Conservation (phyloP, 495 filamentous ascomycete species). For the Tuber borchii region DNA sequence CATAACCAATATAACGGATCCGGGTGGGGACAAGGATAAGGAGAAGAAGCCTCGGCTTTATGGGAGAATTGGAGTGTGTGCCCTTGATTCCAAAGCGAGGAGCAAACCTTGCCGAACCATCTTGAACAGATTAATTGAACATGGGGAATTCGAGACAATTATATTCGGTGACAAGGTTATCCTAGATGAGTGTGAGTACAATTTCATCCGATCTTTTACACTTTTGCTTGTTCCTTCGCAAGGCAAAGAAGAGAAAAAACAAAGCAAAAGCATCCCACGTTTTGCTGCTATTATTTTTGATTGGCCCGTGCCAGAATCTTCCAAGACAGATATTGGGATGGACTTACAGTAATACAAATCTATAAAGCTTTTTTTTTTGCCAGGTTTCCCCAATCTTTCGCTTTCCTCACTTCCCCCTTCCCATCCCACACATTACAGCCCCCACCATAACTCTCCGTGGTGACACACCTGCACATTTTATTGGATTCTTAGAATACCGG, state of each 20-base stretch:
- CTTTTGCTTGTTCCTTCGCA: not conserved
- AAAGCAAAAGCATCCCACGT: not conserved
- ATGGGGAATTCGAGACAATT: constrained; percentile 88
- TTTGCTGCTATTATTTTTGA: not conserved
- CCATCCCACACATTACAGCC: not conserved
- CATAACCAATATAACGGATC: constrained; percentile 39
- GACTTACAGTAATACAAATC: not conserved
- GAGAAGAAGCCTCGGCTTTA: constrained; percentile 40
- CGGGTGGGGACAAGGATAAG: constrained; percentile 40
- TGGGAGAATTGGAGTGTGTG: constrained; percentile 84
- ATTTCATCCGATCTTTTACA: constrained; percentile 1
- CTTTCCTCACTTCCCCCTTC: not conserved
- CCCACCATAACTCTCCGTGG: not conserved
- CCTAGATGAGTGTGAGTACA: constrained; percentile 71
- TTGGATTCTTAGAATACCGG: not conserved
- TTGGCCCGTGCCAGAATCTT: not conserved
- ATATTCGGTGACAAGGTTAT: constrained; percentile 99
- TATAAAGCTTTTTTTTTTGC: not conserved
- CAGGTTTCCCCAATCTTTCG: not conserved
- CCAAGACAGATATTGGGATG: not conserved
- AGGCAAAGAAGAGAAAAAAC: not conserved
- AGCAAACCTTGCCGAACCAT: constrained; percentile 96
- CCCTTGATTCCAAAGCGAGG: constrained; percentile 87
- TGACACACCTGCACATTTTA: not conserved
- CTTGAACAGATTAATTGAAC: constrained; percentile 78